phyloP scores from a whole-genome alignment of 345 rosid genomes.

The Salix purpurea region DNA sequence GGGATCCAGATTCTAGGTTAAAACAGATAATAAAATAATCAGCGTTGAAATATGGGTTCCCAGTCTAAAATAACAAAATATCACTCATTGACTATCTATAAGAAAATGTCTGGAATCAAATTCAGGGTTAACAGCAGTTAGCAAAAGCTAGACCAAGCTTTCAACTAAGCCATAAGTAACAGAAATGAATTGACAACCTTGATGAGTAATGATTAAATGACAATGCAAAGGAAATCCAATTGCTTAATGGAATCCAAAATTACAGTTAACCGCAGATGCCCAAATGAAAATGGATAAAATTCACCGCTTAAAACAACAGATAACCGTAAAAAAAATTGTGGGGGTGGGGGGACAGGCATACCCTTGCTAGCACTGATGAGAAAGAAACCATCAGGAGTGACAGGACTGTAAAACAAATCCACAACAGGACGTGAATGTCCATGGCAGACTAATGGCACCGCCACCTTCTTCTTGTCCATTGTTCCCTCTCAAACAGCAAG shows the following conservation, averaged over 20 bases:
- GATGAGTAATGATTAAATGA: not conserved
- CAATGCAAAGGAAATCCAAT: slow-evolving; percentile 2
- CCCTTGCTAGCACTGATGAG: slow-evolving; percentile 87
- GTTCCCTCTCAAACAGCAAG: not conserved
- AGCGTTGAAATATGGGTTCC: not conserved
- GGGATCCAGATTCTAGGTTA: not conserved
- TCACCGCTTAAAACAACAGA: not conserved
- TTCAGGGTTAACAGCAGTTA: not conserved
- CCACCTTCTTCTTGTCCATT: slow-evolving; percentile 53
- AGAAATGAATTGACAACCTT: not conserved
- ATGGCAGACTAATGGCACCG: slow-evolving; percentile 73
- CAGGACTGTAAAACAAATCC: slow-evolving; percentile 68
- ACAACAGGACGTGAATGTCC: slow-evolving; percentile 88
- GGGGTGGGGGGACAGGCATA: slow-evolving; percentile 7
- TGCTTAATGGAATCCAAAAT: slow-evolving; percentile 2
- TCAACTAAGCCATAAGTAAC: not conserved
- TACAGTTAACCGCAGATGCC: not conserved
- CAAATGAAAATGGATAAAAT: not conserved
- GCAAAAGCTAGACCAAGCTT: not conserved
- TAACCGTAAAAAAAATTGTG: not conserved
- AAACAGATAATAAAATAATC: not conserved
- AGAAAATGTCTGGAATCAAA: not conserved
- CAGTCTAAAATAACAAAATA: not conserved
- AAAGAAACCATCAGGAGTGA: slow-evolving; percentile 81
- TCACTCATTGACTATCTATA: not conserved